Percentiles rank a stretch among this genome's conserved stretches.
These are phyloP conservation scores for Orobanche coerulescens DNA, from an alignment of 257 asterid species.

Conservation along the genomic window DNA sequence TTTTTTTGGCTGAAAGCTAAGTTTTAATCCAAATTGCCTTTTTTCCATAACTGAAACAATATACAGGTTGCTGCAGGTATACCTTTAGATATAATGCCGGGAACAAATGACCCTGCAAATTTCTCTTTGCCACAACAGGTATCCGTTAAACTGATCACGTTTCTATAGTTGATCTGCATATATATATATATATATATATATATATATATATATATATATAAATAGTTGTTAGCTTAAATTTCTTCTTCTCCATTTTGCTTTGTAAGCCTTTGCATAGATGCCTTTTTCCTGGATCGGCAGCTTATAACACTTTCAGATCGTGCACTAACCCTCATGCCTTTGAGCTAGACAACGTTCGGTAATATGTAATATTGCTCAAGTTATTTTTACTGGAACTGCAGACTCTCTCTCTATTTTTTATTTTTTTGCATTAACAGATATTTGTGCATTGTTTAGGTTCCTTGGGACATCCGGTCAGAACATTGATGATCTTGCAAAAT, in stretches of 20 bases:
- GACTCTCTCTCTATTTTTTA: too few species aligned
- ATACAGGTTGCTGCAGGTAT: conserved; percentile 75
- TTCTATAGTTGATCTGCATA: conserved; percentile 13
- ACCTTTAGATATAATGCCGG: conserved; percentile 90
- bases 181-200: background rate
- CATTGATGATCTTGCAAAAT: conserved; percentile 78
- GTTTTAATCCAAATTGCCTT: conserved; percentile 14
- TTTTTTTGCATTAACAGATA: background rate
- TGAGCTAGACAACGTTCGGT: conserved; percentile 86
- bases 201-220: too few species aligned
- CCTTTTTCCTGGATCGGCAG: conserved; percentile 86
- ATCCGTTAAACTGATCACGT: conserved; percentile 12
- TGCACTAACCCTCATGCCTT: conserved; percentile 92
- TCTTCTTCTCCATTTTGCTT: conserved; percentile 1
- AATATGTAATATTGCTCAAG: conserved; percentile 8
- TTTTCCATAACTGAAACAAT: conserved; percentile 17
- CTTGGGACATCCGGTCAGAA: conserved; percentile 97
- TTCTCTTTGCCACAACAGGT: conserved; percentile 93
- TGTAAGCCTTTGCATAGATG: conserved; percentile 75
- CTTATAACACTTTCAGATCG: conserved; percentile 89
- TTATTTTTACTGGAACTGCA: background rate
- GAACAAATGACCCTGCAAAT: conserved; percentile 80
- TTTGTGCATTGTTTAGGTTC: conserved; percentile 44
- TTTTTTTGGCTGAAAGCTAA: background rate
- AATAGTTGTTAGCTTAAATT: conserved; percentile 12